Evolutionary conservation across 2,329 filamentous ascomycete genomes (phyloP), one percentile per base, ranked within the genome.

Genomic region (Penicillium crustosum): DNA sequence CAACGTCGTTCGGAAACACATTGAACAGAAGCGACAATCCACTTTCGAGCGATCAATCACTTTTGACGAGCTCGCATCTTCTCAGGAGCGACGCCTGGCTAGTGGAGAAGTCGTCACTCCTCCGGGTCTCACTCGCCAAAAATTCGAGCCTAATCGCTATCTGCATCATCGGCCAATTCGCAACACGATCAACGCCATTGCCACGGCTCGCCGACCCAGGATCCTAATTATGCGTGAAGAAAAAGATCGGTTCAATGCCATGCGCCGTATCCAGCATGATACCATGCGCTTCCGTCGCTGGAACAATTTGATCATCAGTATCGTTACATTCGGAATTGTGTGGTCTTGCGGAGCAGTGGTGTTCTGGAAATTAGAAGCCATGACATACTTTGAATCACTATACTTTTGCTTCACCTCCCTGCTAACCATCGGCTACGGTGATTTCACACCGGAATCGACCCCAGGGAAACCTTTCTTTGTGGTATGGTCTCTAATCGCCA

Each of bases 361-460:
- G 10, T 96, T 97, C 70, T 88, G 83, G 80, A 67, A 76, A 33
- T 79, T 83, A 0, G 87, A 89, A 63, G 68, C 75, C 9, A 66
- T 81, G 2, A 77, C 79, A 0, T 97, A 96, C 69, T 96, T 93
- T 65, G 80, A 92, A 56, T 84, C 87, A 0, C 81, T 97, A 43
- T 96, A 96, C 75, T 95, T 96, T 70, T 87, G 87, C 64, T 97
- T 94, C 72, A 86, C 91, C 35, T 88, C 87, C 3, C 83, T 96
- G 25, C 81, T 92, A 2, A 96, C 93, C 0, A 90, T 96, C 38
- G 93, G 93, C 1, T 96, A 96, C 66, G 93, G 93, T 4, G 91
- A 96, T 63, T 74, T 88, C 6, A 86, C 87, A 1, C 91, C 91
- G 0, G 79, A 86, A n/a, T 90, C 88, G 2, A 93, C 92, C 62